phyloP scores from a whole-genome alignment of 306 rosid species.

The Psophocarpus tetragonolobus region DNA sequence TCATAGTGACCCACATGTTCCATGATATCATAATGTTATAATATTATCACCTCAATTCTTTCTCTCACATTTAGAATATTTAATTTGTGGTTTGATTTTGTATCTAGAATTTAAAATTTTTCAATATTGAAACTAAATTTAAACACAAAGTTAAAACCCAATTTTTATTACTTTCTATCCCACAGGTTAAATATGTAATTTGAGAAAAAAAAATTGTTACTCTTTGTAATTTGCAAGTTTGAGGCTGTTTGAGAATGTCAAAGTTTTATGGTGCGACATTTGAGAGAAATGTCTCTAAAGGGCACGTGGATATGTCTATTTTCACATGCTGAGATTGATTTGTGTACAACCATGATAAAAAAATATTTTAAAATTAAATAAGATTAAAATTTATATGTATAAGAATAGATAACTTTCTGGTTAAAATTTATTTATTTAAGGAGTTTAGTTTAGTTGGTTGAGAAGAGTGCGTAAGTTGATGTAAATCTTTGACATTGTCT shows the following conservation, averaged over 20 bases:
- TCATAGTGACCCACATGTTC: no score
- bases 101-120: neutral
- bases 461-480: no score
- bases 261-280: neutral
- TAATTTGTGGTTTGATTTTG: neutral
- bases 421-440: no score
- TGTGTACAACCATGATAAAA: neutral
- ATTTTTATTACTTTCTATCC: neutral
- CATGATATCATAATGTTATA: no score
- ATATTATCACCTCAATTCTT: neutral
- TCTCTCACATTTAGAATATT: neutral
- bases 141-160: neutral
- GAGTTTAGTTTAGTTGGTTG: no score
- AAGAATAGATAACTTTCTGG: no score
- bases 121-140: neutral
- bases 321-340: slow-evolving; percentile 18
- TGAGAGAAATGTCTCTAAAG: neutral
- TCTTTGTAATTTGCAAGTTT: neutral
- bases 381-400: no score
- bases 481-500: no score
- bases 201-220: neutral
- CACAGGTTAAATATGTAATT: neutral
- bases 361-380: neutral
- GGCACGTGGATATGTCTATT: slow-evolving; percentile 26
- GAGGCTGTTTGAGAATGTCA: neutral